Base-by-base conservation (phyloP, 2,329 filamentous ascomycete genomes). In the Orbilia blumenaviensis region DNA sequence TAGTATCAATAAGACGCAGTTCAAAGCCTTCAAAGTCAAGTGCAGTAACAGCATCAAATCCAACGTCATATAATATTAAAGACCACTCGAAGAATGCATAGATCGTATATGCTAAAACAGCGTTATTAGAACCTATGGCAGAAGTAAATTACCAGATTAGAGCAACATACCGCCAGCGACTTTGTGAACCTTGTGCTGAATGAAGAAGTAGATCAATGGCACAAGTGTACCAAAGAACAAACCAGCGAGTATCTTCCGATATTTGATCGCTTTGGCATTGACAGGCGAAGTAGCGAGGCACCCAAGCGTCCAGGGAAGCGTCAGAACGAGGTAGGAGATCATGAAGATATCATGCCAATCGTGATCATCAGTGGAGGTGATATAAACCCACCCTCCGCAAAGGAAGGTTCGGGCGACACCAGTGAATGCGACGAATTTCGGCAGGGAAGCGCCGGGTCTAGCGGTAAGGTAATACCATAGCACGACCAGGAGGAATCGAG, bases 301-400 rank as follows among this genome's bases (percentile, higher is more conserved):
- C 56, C 95, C 95, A 54, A 93, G 83, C 1, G 94, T 99, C 95
- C 95, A 99, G 1, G 95, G 95, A 64, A 99, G 86, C 1, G 95
- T 98, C 34, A 93, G 91, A 50, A 99, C 90, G 67, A 99, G 86
- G 83, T 99, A 99, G 12, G 93, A 96, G 80, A 99, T 97, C 95
- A 99, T 99, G 83, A 99, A 94, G 78, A 98, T 94, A 81, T 99
- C 95, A 83, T 99, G 95, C 94, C 93, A 98, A 83, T 96, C 90
- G 83, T 99, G 95, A 82, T 98, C 93, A 82, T 99, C 95, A 46
- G 95, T 99, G 77, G 95, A 98, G 25, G 95, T 99, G 77, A 99
- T 90, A 83, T 98, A 99, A 63, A 95, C 97, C 94, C 95, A 99
- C 73, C 95, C 95, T 80, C 94, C 95, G 81, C 95, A 99, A 2